Conservation (phyloP, 2,329 filamentous ascomycete species). For the Aureobasidium pullulans region DNA sequence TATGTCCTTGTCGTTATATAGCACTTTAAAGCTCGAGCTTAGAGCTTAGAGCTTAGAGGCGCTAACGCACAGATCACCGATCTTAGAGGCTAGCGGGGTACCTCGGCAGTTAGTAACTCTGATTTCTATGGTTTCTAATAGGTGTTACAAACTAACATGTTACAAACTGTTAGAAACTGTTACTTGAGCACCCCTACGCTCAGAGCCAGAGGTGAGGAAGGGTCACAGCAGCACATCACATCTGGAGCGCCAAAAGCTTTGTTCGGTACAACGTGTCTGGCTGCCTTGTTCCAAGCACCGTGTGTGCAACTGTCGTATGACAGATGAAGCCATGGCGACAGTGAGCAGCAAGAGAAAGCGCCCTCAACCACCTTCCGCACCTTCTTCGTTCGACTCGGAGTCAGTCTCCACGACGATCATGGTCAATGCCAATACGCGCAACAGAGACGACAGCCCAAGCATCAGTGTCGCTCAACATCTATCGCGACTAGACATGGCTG, state of each 20-base stretch:
- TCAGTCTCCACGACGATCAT: neutral
- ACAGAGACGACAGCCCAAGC: slow-evolving; percentile 4
- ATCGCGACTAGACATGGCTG: neutral
- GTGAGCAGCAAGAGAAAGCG: neutral
- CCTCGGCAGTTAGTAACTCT: too few species aligned
- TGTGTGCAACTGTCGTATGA: neutral
- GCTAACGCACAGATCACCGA: too few species aligned
- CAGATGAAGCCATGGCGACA: neutral
- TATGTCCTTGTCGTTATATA: too few species aligned
- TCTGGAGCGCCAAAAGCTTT: neutral
- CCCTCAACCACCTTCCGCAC: neutral
- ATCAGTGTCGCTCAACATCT: neutral
- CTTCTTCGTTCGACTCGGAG: neutral
- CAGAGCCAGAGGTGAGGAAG: too few species aligned
- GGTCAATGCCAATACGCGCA: neutral
- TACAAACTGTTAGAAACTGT: too few species aligned
- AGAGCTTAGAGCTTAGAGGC: neutral
- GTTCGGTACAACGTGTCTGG: slow-evolving; percentile 1
- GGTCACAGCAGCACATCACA: neutral
- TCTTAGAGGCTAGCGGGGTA: too few species aligned
- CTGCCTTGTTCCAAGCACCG: neutral
- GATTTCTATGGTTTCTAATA: too few species aligned
- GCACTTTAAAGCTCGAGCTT: too few species aligned
- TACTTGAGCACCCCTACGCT: too few species aligned
- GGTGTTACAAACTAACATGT: too few species aligned